A percentile compares a stretch with the other conserved stretches of the same genome.
These are phyloP conservation scores for Aspergillus intermedius DNA, from an alignment of 2,329 filamentous ascomycete genomes.

Conservation along the genomic window DNA sequence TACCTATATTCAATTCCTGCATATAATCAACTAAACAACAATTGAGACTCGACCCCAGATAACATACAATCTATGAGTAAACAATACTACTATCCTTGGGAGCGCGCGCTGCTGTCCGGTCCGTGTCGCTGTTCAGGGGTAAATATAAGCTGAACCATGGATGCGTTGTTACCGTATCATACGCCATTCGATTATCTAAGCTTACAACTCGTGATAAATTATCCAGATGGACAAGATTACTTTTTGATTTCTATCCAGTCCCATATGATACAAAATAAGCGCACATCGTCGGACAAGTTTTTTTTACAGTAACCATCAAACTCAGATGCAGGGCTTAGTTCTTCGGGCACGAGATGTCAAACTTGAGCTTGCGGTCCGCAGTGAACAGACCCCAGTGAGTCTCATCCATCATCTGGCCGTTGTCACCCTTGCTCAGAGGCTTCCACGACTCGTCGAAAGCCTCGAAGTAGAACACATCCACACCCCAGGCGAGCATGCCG, in stretches of 20 bases:
- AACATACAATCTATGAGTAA: too few species aligned
- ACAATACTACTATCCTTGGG: too few species aligned
- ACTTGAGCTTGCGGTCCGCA: constrained; percentile 54
- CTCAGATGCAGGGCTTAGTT: too few species aligned
- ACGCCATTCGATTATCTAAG: constrained; percentile 2
- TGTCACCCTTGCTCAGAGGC: constrained; percentile 56
- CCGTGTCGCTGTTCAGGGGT: constrained; percentile 20
- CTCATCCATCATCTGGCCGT: constrained; percentile 57
- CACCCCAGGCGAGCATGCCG: constrained; percentile 57
- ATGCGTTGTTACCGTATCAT: constrained; percentile 12
- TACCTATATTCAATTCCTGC: background rate
- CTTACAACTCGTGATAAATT: background rate
- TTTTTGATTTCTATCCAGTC: background rate
- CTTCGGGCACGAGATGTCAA: constrained; percentile 41
- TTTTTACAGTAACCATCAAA: too few species aligned
- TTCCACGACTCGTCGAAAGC: constrained; percentile 69
- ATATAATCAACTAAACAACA: background rate
- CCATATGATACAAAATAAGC: background rate
- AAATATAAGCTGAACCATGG: constrained; percentile 18
- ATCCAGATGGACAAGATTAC: background rate
- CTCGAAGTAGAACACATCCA: constrained; percentile 68
- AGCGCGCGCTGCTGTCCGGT: constrained; percentile 10
- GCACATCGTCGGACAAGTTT: too few species aligned
- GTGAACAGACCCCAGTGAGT: constrained; percentile 65
- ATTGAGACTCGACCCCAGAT: background rate